Evolutionary conservation across 371 early-diverging fungal genomes (phyloP), one percentile per base, ranked within the genome.

Genomic region (Zychaea mexicana): DNA sequence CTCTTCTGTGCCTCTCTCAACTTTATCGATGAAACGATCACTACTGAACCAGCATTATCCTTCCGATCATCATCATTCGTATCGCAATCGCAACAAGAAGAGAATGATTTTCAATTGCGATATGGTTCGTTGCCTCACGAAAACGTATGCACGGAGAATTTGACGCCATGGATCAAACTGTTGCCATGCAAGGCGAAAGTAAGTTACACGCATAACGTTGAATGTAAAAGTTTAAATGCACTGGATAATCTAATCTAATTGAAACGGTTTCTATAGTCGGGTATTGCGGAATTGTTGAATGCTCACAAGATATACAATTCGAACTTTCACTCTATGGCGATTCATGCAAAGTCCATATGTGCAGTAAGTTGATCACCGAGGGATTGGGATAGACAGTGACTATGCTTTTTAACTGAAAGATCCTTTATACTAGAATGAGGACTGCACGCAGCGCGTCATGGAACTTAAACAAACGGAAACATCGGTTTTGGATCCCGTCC

Each of bases 1-100:
- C 74, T 97, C 47, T 97, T 96, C 63, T 98, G 98, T 72, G 96
- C 96, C 1, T 98, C 98, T 10, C 83, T 98, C 26, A 96, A 97
- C 71, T 95, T 92, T 63, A 90, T 96, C 52, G 95, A 94, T 70
- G 80, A 87, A 28, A 85, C 90, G n/a, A 84, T 85, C 55, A 93
- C 94, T 0, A 85, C 88, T 4, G 78, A 84, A 59, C 95, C 96
- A 4, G 65, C 70, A 52, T 68, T 89, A 21, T 85, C 92, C 0
- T 95, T 95, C 76, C 73, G 73, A 55, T 74, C 77, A 33, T 74
- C 81, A 56, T 46, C 36, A 12, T 10, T 28, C 38, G 24, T 53
- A 61, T 30, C 46, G 52, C 53, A 57, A 61, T 30, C 46, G 52
- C 53, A 57, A 57, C 57, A 21, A 28, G 9, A 58, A 1, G 24